phyloP scores from a whole-genome alignment of 2,329 filamentous ascomycete species.

The Fusarium sp. region DNA sequence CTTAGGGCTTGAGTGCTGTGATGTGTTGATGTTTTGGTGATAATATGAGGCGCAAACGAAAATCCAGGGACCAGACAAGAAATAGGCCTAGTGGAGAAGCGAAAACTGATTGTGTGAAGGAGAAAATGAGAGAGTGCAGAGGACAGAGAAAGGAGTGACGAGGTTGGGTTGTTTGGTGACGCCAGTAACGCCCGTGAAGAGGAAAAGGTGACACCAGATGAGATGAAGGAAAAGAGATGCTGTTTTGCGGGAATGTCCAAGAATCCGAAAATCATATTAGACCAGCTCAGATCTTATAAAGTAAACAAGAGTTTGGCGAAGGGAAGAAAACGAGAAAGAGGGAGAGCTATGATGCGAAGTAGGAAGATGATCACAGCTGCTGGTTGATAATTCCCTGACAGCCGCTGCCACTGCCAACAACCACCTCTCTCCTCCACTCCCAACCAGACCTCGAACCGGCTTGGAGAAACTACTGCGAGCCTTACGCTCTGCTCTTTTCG shows the following conservation, averaged over 20 bases:
- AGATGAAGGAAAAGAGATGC: conserved; percentile 11
- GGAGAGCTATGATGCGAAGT: not conserved
- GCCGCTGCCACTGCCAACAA: conserved; percentile 8
- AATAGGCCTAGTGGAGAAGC: not conserved
- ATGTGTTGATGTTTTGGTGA: not conserved
- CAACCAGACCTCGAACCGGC: not conserved
- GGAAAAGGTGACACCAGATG: conserved; percentile 36
- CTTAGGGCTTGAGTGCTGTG: not conserved
- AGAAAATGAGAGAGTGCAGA: not conserved
- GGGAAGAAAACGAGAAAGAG: not conserved
- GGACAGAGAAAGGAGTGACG: conserved; percentile 4
- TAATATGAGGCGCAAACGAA: not conserved
- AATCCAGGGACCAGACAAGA: not conserved
- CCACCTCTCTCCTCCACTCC: not conserved
- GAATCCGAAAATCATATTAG: not conserved
- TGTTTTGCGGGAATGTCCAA: conserved; percentile 11
- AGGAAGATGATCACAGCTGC: not conserved
- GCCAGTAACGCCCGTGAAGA: conserved; percentile 15
- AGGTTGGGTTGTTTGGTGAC: conserved; percentile 27
- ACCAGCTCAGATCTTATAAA: not conserved
- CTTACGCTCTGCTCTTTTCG: not conserved
- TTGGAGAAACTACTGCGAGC: not conserved
- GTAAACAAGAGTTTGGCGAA: not conserved
- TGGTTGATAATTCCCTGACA: conserved; percentile 18
- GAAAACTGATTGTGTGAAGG: conserved; percentile 3